Evolutionary conservation across 345 rosid species (phyloP).

Genomic region (Adansonia digitata): DNA sequence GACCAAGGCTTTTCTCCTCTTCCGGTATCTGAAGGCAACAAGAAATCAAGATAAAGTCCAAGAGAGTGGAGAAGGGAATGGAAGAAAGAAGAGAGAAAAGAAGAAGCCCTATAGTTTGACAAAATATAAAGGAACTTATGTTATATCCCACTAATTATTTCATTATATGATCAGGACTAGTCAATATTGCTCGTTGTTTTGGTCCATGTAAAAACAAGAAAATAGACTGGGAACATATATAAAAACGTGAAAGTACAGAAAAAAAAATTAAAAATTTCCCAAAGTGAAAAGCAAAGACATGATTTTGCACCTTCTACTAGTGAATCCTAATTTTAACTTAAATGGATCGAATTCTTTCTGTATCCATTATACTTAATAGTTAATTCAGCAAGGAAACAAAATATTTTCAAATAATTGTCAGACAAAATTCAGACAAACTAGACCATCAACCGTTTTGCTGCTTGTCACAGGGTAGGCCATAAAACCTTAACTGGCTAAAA

Average conservation of each 20-base stretch:
- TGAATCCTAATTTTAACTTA: neutral
- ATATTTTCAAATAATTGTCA: neutral
- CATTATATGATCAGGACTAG: neutral
- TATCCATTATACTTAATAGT: neutral
- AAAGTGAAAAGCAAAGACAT: neutral
- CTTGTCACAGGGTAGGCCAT: neutral
- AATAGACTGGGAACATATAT: neutral
- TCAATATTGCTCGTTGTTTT: neutral
- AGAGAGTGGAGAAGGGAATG: neutral
- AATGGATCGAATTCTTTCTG: neutral
- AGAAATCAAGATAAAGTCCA: slow-evolving; percentile 4
- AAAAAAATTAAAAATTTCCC: neutral
- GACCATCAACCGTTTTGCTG: neutral
- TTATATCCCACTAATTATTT: neutral
- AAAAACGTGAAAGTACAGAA: neutral
- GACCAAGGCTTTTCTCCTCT: slow-evolving; percentile 65
- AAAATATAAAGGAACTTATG: neutral
- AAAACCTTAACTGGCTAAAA: neutral
- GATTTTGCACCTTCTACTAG: neutral
- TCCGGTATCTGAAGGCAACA: slow-evolving; percentile 48
- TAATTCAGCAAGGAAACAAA: neutral
- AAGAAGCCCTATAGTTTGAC: neutral
- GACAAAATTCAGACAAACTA: neutral
- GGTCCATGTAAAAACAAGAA: neutral
- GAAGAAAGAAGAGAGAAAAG: neutral